Evolutionary conservation across 2,329 filamentous ascomycete genomes (phyloP).

Genomic region (Apiospora rasikravindrae): DNA sequence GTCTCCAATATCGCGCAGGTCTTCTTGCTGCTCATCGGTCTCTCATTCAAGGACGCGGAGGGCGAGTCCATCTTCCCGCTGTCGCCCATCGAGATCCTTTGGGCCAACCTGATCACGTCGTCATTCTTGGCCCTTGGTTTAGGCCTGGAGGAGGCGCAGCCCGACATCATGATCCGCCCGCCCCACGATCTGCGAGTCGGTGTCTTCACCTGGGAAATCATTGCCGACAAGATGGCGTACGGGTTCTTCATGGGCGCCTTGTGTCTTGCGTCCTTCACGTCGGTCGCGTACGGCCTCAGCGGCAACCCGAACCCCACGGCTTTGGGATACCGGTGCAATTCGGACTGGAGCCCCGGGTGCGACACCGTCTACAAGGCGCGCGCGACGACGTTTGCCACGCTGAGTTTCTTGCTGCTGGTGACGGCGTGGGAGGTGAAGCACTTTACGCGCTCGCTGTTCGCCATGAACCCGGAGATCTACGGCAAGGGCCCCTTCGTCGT

Average conservation of each 20-base stretch:
- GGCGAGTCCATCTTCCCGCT: conserved; percentile 71
- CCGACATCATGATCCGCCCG: conserved; percentile 70
- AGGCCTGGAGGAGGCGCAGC: conserved; percentile 71
- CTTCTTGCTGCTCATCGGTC: conserved; percentile 69
- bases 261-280: conserved; percentile 65
- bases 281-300: conserved; percentile 57
- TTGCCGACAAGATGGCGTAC: conserved; percentile 70
- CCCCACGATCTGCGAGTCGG: conserved; percentile 65
- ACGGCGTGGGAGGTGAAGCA: conserved; percentile 78
- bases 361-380: conserved; percentile 66
- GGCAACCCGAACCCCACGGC: conserved; percentile 45
- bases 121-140: conserved; percentile 74
- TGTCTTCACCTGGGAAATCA: conserved; percentile 68
- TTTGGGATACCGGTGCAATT: conserved; percentile 65
- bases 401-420: conserved; percentile 71
- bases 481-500: conserved; percentile 47
- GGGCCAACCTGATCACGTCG: conserved; percentile 78
- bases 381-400: conserved; percentile 70
- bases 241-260: conserved; percentile 67
- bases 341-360: conserved; percentile 55
- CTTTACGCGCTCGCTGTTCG: conserved; percentile 71
- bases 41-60: conserved; percentile 68
- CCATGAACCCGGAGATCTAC: conserved; percentile 63
- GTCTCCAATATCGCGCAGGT: conserved; percentile 75
- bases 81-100: conserved; percentile 75